Conservation (phyloP, 2,329 filamentous ascomycete species). For the Chaetothyriales sp. region DNA sequence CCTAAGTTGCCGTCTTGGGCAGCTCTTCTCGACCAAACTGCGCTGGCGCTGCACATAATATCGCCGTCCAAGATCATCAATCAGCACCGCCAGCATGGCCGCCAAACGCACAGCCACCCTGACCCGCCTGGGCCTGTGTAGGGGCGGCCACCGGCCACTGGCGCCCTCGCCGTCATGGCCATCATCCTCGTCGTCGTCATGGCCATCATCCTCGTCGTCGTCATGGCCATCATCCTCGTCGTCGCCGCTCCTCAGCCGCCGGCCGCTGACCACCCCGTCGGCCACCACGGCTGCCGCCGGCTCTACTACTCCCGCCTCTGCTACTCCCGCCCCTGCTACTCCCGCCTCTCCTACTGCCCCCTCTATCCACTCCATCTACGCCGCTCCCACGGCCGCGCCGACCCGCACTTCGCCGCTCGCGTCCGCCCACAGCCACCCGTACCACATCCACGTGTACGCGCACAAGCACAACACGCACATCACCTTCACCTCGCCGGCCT, state of each 20-base stretch:
- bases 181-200: no score
- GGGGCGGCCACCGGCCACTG: no score
- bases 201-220: no score
- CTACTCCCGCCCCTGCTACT: no score
- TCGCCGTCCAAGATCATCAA: background rate
- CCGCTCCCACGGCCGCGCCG: background rate
- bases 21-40: background rate
- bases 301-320: no score
- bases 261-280: background rate
- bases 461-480: constrained; percentile 94
- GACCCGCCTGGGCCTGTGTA: background rate
- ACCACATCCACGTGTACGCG: constrained; percentile 75
- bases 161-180: no score
- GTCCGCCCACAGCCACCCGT: constrained; percentile 40
- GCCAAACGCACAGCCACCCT: background rate
- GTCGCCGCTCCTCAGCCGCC: background rate
- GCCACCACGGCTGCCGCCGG: no score
- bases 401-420: background rate
- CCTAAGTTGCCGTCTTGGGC: background rate
- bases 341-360: no score
- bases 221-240: no score
- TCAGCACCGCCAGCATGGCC: background rate
- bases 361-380: background rate
- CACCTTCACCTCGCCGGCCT: constrained; percentile 71
- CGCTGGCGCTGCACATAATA: no score